These are phyloP conservation scores for Boletus pseudo-olivaceus DNA, from an alignment of 768 basidiomycete species.

Conservation along the genomic window DNA sequence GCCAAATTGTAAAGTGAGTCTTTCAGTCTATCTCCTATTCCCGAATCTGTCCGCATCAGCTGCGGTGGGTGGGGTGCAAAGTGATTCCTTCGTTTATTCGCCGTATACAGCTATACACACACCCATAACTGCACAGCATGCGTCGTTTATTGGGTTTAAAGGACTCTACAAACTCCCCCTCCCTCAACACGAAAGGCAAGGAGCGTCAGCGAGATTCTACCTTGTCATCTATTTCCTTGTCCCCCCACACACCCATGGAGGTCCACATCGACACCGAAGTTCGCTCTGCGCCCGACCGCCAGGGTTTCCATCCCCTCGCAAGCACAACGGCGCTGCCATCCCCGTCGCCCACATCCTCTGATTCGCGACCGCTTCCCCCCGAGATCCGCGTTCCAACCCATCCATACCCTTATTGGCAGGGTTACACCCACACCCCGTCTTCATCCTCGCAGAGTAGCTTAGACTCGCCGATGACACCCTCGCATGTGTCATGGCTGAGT, in stretches of 20 bases:
- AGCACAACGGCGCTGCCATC: conserved; percentile 16
- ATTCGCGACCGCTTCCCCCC: conserved; percentile 24
- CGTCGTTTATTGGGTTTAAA: conserved; percentile 32
- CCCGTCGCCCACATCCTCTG: conserved; percentile 22
- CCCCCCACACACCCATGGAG: conserved; percentile 16
- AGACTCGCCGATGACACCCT: conserved; percentile 35
- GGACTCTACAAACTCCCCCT: conserved; percentile 10
- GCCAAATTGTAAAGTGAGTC: conserved; percentile 13
- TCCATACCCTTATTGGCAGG: conserved; percentile 35
- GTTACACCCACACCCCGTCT: conserved; percentile 26
- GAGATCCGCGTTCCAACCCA: conserved; percentile 33
- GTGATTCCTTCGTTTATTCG: conserved; percentile 12
- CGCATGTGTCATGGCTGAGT: conserved; percentile 39
- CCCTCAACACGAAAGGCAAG: conserved; percentile 24
- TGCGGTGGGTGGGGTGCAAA: conserved; percentile 17
- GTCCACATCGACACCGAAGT: conserved; percentile 31
- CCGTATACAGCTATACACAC: conserved; percentile 11
- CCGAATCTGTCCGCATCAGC: conserved; percentile 11
- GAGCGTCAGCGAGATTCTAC: conserved; percentile 17
- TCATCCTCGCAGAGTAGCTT: conserved; percentile 31
- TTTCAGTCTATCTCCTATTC: conserved; percentile 2
- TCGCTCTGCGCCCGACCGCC: conserved; percentile 18
- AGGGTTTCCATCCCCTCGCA: conserved; percentile 15
- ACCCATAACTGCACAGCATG: conserved; percentile 20
- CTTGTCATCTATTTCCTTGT: background rate